Evolutionary conservation across 2,329 filamentous ascomycete genomes (phyloP), one percentile per base, ranked within the genome.

Genomic region (Sporothrix euskadiensis): DNA sequence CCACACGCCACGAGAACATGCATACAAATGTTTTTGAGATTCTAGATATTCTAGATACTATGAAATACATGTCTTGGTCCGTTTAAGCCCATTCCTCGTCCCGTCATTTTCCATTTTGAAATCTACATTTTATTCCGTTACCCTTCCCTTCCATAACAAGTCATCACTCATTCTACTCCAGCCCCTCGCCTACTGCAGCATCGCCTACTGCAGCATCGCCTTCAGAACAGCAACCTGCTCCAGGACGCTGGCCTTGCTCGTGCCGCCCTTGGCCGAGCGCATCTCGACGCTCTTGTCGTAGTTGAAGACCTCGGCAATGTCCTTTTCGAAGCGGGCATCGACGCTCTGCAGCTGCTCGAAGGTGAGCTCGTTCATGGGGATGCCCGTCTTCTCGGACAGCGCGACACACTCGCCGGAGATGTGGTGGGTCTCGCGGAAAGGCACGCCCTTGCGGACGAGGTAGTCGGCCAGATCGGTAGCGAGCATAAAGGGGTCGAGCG

Each of bases 221-320:
- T 75, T 73, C 14, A 78, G 71, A 26, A 78, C 75, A 47, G 74
- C 71, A 52, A 78, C 72, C 76, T 78, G 76, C 75, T 78, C 77
- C 22, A 77, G 74, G 9, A 78, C 77, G 9, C 76, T 75, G 26
- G 77, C 87, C 83, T 88, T 90, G 83, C 92, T 94, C 32, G 92
- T 96, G 39, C 93, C 93, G 32, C 94, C 94, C 77, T 89, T 90
- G 2, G 92, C 90, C 57, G 89, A 88, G 79, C 91, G 89, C 84
- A 91, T 87, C 86, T 97, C 94, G 7, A 97, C 93, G 74, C 91
- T 93, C 76, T 88, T 88, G 83, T 97, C 91, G 79, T 96, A 97
- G 82, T 97, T 88, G 79, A 97, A 92, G 35, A 88, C 88, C 66
- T 88, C 84, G 65, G 87, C 82, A 56, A 97, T 88, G 80, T 96